A percentile compares a stretch with the other conserved stretches of the same genome.
Conservation (phyloP, 148 eudicot genomes). For the Nyssa sinensis region DNA sequence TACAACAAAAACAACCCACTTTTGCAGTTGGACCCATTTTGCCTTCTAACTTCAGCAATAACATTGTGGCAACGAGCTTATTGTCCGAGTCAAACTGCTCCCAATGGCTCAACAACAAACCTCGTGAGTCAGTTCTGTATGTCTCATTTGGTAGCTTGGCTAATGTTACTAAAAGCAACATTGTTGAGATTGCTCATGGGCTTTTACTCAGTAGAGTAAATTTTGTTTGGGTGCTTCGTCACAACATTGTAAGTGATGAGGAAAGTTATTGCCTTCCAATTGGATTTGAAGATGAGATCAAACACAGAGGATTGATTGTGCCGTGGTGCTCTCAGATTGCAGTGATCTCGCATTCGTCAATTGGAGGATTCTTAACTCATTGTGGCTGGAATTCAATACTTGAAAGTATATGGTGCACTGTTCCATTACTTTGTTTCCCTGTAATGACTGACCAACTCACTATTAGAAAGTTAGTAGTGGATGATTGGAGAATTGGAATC, state of each 20-base stretch:
- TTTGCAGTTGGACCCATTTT: constrained; percentile 25
- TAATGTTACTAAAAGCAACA: neutral
- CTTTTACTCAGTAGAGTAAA: neutral
- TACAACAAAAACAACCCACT: neutral
- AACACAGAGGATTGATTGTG: neutral
- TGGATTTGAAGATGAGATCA: neutral
- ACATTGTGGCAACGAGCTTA: neutral
- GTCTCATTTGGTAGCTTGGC: neutral
- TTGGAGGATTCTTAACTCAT: constrained; percentile 1
- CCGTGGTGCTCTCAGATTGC: neutral
- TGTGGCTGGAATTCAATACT: neutral
- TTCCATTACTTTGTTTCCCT: constrained; percentile 3
- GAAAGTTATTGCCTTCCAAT: neutral
- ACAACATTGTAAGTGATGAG: neutral
- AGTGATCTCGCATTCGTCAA: neutral
- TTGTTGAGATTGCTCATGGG: neutral
- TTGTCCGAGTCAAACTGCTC: constrained; percentile 3
- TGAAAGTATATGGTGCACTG: neutral
- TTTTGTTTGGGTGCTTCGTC: constrained; percentile 1
- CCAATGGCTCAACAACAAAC: neutral
- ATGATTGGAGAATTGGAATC: neutral
- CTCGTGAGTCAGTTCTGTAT: neutral
- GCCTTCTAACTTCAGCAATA: neutral
- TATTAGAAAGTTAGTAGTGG: neutral
- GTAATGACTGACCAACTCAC: neutral